Evolutionary conservation across 225 moss, liverwort and hornwort species (phyloP).

Genomic region (Thuidium tamariscinum): DNA sequence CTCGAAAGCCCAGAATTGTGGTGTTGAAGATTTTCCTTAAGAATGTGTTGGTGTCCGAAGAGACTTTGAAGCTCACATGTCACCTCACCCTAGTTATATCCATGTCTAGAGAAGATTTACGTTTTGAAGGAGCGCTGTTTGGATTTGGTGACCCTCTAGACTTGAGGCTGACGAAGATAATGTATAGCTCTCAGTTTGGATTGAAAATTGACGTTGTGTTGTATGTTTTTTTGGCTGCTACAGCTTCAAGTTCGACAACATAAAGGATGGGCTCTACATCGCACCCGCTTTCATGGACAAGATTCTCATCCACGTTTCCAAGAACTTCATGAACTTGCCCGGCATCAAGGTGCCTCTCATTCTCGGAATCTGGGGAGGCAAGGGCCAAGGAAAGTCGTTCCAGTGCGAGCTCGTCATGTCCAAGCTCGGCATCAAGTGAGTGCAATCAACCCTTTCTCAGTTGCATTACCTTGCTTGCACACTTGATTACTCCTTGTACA

Average conservation of each 20-base stretch:
- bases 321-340: slow-evolving; percentile 88
- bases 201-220: background rate
- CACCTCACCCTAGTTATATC: background rate
- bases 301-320: slow-evolving; percentile 66
- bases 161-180: background rate
- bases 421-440: slow-evolving; percentile 87
- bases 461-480: background rate
- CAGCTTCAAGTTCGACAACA: slow-evolving; percentile 78
- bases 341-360: slow-evolving; percentile 93
- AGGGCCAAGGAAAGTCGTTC: slow-evolving; percentile 99
- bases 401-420: slow-evolving; percentile 79
- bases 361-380: slow-evolving; percentile 96
- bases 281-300: slow-evolving; percentile 98
- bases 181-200: background rate
- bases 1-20: background rate
- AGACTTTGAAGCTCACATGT: background rate
- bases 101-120: too few species aligned
- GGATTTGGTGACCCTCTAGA: background rate
- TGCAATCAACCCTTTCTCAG: background rate
- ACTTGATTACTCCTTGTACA: too few species aligned
- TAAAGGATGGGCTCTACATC: slow-evolving; percentile 76
- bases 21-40: background rate
- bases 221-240: background rate
- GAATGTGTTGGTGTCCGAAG: background rate
- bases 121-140: background rate